Percentiles rank a stretch among this genome's conserved stretches.
These are phyloP conservation scores for Oryza coarctata DNA, from an alignment of 176 grass and related monocot species.

Conservation along the genomic window DNA sequence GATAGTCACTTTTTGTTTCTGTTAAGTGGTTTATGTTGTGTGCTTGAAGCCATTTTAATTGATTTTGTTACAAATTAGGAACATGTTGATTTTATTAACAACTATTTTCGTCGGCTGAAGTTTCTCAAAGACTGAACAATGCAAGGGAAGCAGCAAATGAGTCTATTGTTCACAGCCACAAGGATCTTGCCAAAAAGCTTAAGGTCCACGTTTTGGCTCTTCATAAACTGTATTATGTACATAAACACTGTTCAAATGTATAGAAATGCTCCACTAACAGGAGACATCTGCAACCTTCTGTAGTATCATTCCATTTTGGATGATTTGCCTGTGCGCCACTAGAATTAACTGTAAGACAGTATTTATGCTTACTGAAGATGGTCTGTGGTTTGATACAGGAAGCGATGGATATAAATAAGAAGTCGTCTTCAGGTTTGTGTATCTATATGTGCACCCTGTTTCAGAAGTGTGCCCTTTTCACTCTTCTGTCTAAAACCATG, in stretches of 20 bases:
- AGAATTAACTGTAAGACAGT: neutral
- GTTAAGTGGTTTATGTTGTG: neutral
- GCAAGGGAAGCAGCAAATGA: conserved; percentile 74
- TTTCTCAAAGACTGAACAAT: conserved; percentile 76
- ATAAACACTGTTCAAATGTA: neutral
- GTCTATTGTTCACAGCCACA: conserved; percentile 75
- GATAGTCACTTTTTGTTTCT: neutral
- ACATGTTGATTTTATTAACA: neutral
- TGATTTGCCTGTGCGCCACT: neutral
- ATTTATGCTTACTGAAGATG: conserved; percentile 1
- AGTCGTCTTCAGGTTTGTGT: conserved; percentile 72
- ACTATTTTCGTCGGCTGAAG: conserved; percentile 69
- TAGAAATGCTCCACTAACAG: neutral
- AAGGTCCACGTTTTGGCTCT: conserved; percentile 49
- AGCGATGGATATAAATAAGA: conserved; percentile 95
- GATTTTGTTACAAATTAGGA: neutral
- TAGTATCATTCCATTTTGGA: neutral
- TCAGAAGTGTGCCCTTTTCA: neutral
- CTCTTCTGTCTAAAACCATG: neutral
- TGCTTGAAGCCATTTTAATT: neutral
- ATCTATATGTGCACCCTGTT: neutral
- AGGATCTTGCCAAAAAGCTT: conserved; percentile 93
- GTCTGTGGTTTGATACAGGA: conserved; percentile 57
- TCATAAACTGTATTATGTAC: neutral
- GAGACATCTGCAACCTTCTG: neutral